Evolutionary conservation across 176 grass and related monocot species (phyloP).

Genomic region (Sorghum bicolor): DNA sequence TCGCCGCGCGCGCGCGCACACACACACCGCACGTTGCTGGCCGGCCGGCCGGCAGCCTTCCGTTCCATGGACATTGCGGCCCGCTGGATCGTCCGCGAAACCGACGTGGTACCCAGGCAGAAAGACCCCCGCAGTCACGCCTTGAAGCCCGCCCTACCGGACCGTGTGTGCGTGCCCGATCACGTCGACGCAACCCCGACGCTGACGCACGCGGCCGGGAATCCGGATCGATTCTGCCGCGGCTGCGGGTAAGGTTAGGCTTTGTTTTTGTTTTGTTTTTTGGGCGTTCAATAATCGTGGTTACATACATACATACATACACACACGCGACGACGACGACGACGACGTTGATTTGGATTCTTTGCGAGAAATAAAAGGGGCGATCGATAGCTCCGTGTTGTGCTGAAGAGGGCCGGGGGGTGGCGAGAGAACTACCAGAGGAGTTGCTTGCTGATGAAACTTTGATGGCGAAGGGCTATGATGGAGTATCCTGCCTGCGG

Average conservation of each 20-base stretch:
- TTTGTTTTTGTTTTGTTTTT: background rate
- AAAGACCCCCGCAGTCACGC: too few species aligned
- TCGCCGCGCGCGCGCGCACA: too few species aligned
- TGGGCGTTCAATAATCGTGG: background rate
- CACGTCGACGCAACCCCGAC: background rate
- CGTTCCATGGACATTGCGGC: too few species aligned
- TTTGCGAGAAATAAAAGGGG: background rate
- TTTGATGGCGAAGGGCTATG: background rate
- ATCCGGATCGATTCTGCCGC: background rate
- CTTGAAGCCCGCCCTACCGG: too few species aligned
- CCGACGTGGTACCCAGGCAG: too few species aligned
- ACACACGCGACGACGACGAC: background rate
- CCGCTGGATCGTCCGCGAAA: too few species aligned
- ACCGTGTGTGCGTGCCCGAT: background rate
- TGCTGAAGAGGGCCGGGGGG: background rate
- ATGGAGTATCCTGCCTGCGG: background rate
- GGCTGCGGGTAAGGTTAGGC: background rate
- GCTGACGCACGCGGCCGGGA: background rate
- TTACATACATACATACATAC: too few species aligned
- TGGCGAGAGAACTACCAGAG: background rate
- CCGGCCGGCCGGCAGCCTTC: too few species aligned
- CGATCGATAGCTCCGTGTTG: background rate
- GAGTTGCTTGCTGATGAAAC: background rate
- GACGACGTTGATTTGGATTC: background rate
- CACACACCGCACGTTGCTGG: too few species aligned